Base-by-base conservation (phyloP, 1,139 yeast species). In the Tardiomyces depauwii region DNA sequence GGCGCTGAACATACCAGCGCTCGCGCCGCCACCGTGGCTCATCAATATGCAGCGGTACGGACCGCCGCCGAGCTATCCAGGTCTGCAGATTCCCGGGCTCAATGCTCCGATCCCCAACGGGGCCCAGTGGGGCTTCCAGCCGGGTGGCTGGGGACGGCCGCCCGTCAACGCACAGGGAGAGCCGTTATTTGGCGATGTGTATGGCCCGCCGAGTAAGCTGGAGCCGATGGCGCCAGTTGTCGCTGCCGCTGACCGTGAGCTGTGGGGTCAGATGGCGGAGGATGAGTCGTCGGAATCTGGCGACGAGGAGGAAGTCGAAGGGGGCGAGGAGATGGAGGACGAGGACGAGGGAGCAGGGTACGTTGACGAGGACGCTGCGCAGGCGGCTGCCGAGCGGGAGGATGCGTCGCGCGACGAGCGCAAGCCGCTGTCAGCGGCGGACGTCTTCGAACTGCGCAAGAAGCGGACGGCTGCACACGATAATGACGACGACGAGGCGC, bases 11-110 rank as follows among this genome's bases (percentile, higher is more conserved):
- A 70, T 89, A 58, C 73, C 78, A 0, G 75, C 73, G 1, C 77
- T 77, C 36, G 72, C 73, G 1, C 73, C 82, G 1, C 88, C 93
- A 1, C 95, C 96, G 0, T 91, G 97, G 97, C 72, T 83, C 19
- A 62, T 73, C 4, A 74, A 76, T 41, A 82, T 89, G 88, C 73
- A 73, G 46, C 72, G 76, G 47, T 58, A 77, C 19, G 97, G 97
- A 0, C 80, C 85, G 32, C 96, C 98, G 0, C 96, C 96, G 0
- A 73, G 89, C 14, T 91, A 88, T 61, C 79, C 80, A 2, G 72
- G 77, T 33, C 66, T 86, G 59, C 64, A 71, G 30, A 75, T 86
- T 6, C 87, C 74, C 55, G 71, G 84, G 52, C 64, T 65, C 43
- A 75, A 73, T 50, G 67, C 67, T 0, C 66, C 70, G 2, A 56